Evolutionary conservation across 1,139 yeast genomes (phyloP).

Genomic region (Debaryomyces udenii): DNA sequence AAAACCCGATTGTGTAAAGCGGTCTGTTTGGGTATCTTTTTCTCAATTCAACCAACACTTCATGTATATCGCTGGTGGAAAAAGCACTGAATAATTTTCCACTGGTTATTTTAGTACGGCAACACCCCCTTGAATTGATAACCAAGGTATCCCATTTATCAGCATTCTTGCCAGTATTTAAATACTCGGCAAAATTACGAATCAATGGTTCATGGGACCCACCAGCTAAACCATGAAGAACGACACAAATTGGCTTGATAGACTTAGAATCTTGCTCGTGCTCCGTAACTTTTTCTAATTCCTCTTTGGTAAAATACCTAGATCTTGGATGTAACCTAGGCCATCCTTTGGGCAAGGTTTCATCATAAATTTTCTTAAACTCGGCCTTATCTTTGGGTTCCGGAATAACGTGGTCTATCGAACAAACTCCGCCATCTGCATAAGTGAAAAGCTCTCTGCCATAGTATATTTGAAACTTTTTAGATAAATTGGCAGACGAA

Average conservation of each 20-base stretch:
- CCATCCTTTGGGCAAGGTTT: slow-evolving; percentile 65
- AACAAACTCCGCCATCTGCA: slow-evolving; percentile 67
- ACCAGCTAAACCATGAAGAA: slow-evolving; percentile 86
- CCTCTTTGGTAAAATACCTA: slow-evolving; percentile 60
- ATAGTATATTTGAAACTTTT: slow-evolving; percentile 61
- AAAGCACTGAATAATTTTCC: slow-evolving; percentile 75
- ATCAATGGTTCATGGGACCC: slow-evolving; percentile 91
- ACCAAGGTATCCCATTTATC: slow-evolving; percentile 64
- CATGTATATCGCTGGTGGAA: slow-evolving; percentile 73
- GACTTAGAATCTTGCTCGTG: slow-evolving; percentile 30
- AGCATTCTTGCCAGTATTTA: slow-evolving; percentile 27
- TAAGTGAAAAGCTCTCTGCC: slow-evolving; percentile 73
- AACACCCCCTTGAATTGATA: slow-evolving; percentile 83
- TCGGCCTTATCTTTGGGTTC: slow-evolving; percentile 47
- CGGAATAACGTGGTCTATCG: slow-evolving; percentile 75
- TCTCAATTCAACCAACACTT: slow-evolving; percentile 56
- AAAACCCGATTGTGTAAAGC: slow-evolving; percentile 77
- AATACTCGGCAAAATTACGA: slow-evolving; percentile 56
- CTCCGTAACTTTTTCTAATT: slow-evolving; percentile 29
- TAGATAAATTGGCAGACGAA: slow-evolving; percentile 55
- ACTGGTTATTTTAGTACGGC: slow-evolving; percentile 75
- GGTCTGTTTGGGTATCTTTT: slow-evolving; percentile 69
- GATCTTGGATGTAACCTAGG: slow-evolving; percentile 82
- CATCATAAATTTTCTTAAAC: slow-evolving; percentile 52
- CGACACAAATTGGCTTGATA: slow-evolving; percentile 63